Conservation (phyloP, 1,284 basidiomycete species). For the Irpex sp. region DNA sequence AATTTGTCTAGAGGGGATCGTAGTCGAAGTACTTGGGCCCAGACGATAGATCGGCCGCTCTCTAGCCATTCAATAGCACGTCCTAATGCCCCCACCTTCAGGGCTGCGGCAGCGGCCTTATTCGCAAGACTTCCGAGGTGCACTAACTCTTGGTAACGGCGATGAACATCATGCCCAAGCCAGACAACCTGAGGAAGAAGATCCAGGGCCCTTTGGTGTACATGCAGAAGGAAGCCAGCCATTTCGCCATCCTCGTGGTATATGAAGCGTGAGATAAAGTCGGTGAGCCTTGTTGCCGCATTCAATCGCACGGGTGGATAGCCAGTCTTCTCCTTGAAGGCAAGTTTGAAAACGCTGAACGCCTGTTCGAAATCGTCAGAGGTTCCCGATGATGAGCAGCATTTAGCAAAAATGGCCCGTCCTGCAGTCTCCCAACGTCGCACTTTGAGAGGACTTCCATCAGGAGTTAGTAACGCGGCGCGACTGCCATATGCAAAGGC, state of each 20-base stretch:
- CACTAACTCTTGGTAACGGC: not conserved
- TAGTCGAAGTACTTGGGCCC: slow-evolving; percentile 27
- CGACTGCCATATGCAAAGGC: not conserved
- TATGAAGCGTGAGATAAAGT: not conserved
- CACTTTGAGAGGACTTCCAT: not conserved
- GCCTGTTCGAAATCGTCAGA: not conserved
- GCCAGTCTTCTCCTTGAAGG: not conserved
- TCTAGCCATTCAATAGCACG: slow-evolving; percentile 32
- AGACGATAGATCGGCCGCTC: slow-evolving; percentile 28
- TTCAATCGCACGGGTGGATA: not conserved
- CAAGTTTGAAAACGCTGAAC: not conserved
- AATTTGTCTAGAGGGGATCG: not conserved
- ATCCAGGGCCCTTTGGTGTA: not conserved
- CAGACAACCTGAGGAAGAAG: not conserved
- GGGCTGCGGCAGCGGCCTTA: not conserved
- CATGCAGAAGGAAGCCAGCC: not conserved
- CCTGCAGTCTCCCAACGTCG: not conserved
- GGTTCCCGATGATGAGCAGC: not conserved
- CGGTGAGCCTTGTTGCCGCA: not conserved
- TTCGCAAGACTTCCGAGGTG: not conserved
- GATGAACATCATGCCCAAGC: not conserved
- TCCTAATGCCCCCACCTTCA: not conserved
- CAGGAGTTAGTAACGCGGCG: not conserved
- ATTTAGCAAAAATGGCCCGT: not conserved
- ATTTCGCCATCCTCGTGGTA: not conserved